Percentiles rank a stretch among this genome's conserved stretches.
phyloP scores from a whole-genome alignment of 2,329 filamentous ascomycete species.

The Xylaria sp. region DNA sequence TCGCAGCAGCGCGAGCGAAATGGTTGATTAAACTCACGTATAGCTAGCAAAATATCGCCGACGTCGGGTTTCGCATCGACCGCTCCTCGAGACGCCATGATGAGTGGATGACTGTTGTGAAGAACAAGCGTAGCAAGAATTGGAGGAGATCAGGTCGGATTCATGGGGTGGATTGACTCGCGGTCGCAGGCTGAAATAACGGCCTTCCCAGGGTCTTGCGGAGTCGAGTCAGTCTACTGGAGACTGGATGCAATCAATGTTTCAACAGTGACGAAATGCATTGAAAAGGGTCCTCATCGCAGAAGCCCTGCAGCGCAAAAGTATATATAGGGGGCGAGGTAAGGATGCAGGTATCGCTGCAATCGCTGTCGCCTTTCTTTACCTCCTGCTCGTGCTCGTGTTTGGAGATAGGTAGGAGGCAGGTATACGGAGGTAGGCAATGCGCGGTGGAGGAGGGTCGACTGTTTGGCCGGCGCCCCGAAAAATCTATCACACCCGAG shows the following conservation, averaged over 20 bases:
- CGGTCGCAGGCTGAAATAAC: background rate
- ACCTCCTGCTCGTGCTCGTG: slow-evolving; percentile 16
- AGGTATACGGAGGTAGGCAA: background rate
- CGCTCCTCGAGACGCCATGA: slow-evolving; percentile 49
- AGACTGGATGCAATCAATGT: slow-evolving; percentile 32
- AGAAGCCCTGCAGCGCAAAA: slow-evolving; percentile 12
- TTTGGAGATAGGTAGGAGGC: background rate
- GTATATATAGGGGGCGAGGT: slow-evolving; percentile 17
- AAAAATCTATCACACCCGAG: no score
- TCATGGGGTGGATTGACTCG: slow-evolving; percentile 12
- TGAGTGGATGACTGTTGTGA: slow-evolving; percentile 18
- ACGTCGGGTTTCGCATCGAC: slow-evolving; percentile 57
- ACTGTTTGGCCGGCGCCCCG: background rate
- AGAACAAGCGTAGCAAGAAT: slow-evolving; percentile 5
- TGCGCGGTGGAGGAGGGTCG: background rate
- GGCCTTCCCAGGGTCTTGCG: background rate
- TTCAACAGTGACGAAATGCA: slow-evolving; percentile 29
- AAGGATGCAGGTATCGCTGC: slow-evolving; percentile 3
- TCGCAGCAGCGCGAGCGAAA: background rate
- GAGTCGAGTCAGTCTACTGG: slow-evolving; percentile 15
- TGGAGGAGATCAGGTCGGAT: slow-evolving; percentile 11
- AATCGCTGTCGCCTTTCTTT: slow-evolving; percentile 14
- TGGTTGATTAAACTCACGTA: slow-evolving; percentile 60
- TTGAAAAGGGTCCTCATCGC: slow-evolving; percentile 15
- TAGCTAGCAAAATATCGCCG: slow-evolving; percentile 70